Evolutionary conservation across 192 early-diverging fungal genomes (phyloP).

Genomic region (Gigaspora rosea): DNA sequence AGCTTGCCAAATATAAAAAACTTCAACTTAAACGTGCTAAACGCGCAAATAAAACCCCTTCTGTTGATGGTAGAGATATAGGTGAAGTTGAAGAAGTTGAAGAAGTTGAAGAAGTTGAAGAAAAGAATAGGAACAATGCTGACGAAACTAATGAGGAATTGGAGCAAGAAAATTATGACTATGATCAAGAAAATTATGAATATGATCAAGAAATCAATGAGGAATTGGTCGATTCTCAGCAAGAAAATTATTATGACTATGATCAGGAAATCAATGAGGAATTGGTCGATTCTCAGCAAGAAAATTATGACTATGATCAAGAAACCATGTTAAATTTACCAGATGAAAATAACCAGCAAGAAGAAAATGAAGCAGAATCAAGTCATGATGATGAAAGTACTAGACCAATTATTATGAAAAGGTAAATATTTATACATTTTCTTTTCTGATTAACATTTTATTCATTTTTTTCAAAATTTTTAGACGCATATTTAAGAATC

Average conservation of each 20-base stretch:
- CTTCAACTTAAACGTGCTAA: slow-evolving; percentile 6
- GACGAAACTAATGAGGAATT: not conserved
- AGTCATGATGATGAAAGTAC: not conserved
- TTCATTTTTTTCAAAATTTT: too few species aligned
- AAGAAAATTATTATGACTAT: not conserved
- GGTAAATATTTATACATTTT: not conserved
- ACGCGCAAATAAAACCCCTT: not conserved
- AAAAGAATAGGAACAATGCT: not conserved
- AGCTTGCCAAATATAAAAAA: slow-evolving; percentile 18
- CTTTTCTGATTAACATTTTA: not conserved
- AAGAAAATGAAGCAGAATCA: not conserved
- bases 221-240: not conserved
- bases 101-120: not conserved
- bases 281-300: not conserved
- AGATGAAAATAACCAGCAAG: not conserved
- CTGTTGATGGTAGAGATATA: too few species aligned
- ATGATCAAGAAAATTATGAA: not conserved
- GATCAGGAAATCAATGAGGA: slow-evolving; percentile 2
- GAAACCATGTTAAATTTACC: not conserved
- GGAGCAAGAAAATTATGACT: not conserved
- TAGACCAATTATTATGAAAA: slow-evolving; percentile 17
- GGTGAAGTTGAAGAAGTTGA: too few species aligned
- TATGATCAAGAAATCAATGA: not conserved
- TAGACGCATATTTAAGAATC: not conserved
- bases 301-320: not conserved